Evolutionary conservation across 257 asterid species (phyloP).

Genomic region (Fraxinus cuspidata): DNA sequence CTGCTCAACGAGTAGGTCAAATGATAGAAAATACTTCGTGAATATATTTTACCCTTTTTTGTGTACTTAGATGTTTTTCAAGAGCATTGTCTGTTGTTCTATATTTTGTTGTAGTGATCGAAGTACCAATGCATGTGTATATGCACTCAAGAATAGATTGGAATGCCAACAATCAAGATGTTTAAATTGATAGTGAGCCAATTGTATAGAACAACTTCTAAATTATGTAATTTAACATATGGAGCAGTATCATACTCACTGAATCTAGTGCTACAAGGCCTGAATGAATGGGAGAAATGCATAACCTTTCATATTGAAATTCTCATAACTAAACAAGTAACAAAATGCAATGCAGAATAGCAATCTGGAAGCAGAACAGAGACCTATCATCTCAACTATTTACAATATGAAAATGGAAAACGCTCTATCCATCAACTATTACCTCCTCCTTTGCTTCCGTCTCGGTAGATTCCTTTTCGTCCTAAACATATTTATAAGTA

Average conservation of each 20-base stretch:
- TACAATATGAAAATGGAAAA: slow-evolving; percentile 34
- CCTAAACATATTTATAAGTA: slow-evolving; percentile 26
- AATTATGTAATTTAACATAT: no score
- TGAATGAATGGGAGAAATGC: not conserved
- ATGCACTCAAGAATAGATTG: no score
- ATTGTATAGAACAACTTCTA: no score
- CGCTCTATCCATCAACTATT: slow-evolving; percentile 35
- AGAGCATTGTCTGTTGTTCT: no score
- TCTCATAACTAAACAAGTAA: not conserved
- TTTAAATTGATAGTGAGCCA: no score
- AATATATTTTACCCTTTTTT: no score
- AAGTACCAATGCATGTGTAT: no score
- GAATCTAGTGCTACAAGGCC: not conserved
- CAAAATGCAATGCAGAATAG: not conserved
- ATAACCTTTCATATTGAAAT: not conserved
- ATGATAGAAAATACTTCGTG: no score
- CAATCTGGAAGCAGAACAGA: not conserved
- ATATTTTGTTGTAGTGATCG: no score
- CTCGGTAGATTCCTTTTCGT: slow-evolving; percentile 28
- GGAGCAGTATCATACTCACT: not conserved
- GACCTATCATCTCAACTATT: slow-evolving; percentile 15
- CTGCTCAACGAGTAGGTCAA: no score
- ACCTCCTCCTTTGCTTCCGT: slow-evolving; percentile 26
- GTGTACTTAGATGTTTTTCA: no score
- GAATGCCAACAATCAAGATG: no score